A percentile compares a stretch with the other conserved stretches of the same genome.
phyloP scores from a whole-genome alignment of 441 rosid species.

The Sinapis alba region DNA sequence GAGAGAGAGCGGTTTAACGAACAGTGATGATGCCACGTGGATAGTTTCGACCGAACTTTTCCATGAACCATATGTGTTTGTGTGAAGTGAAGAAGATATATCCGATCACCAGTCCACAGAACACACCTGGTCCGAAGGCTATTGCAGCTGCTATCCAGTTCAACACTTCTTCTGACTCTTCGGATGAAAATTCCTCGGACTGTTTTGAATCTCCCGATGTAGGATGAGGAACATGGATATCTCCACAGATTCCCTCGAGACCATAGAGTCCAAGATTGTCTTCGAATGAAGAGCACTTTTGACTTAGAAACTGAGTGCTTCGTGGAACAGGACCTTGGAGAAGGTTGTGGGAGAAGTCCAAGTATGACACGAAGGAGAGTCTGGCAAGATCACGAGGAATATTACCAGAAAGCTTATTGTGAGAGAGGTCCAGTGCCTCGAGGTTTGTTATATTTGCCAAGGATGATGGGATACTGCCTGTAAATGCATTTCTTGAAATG shows the following conservation, averaged over 20 bases:
- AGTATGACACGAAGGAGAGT: neutral
- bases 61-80: neutral
- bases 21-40: neutral
- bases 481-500: neutral
- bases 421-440: neutral
- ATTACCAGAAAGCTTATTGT: neutral
- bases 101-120: neutral
- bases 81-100: neutral
- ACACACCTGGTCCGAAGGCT: neutral
- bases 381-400: neutral
- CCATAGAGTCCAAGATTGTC: neutral
- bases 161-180: neutral
- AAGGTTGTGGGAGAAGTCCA: neutral
- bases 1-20: neutral
- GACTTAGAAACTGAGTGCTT: neutral
- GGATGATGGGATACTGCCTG: neutral
- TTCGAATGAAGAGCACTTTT: neutral
- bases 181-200: neutral
- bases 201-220: neutral
- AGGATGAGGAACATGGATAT: neutral
- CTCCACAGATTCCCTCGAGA: neutral
- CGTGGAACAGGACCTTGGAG: neutral
- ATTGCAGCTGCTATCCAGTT: neutral
- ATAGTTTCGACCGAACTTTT: neutral
- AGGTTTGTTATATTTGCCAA: neutral